Evolutionary conservation across 768 basidiomycete genomes (phyloP).

Genomic region (Albatrellus ellisii): DNA sequence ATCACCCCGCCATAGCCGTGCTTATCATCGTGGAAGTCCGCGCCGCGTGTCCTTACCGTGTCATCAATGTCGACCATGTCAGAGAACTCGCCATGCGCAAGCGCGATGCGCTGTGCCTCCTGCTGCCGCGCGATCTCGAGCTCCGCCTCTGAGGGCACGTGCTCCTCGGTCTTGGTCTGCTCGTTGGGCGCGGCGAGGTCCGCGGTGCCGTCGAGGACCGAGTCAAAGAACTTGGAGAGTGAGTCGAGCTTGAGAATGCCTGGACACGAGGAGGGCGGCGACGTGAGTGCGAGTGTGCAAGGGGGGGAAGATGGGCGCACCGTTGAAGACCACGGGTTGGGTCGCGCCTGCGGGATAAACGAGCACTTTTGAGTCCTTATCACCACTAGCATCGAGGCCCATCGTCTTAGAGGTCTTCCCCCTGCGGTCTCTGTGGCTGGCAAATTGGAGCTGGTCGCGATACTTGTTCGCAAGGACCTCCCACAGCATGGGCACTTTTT

Average conservation of each 20-base stretch:
- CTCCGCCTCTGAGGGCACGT: slow-evolving; percentile 18
- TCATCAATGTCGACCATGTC: slow-evolving; percentile 40
- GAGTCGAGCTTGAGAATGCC: slow-evolving; percentile 66
- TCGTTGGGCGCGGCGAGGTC: slow-evolving; percentile 34
- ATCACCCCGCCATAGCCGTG: slow-evolving; percentile 32
- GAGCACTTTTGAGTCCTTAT: slow-evolving; percentile 49
- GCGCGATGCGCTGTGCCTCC: slow-evolving; percentile 38
- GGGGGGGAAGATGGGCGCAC: slow-evolving; percentile 24
- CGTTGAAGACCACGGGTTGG: slow-evolving; percentile 51
- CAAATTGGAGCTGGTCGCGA: slow-evolving; percentile 46
- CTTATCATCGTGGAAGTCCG: slow-evolving; percentile 30
- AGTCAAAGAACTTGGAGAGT: slow-evolving; percentile 60
- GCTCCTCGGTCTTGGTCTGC: slow-evolving; percentile 3
- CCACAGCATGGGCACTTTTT: slow-evolving; percentile 70
- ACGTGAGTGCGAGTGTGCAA: neutral
- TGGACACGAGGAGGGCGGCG: slow-evolving; percentile 21
- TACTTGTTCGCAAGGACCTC: slow-evolving; percentile 67
- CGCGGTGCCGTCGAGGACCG: slow-evolving; percentile 53
- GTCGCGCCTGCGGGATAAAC: slow-evolving; percentile 52
- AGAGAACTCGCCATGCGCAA: slow-evolving; percentile 36
- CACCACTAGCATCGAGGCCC: slow-evolving; percentile 41
- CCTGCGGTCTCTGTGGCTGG: slow-evolving; percentile 49
- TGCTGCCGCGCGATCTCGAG: slow-evolving; percentile 36
- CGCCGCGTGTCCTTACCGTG: slow-evolving; percentile 28
- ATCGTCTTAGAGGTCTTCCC: slow-evolving; percentile 43